phyloP scores from a whole-genome alignment of 495 filamentous ascomycete species.

The Penicillium samsonianum region DNA sequence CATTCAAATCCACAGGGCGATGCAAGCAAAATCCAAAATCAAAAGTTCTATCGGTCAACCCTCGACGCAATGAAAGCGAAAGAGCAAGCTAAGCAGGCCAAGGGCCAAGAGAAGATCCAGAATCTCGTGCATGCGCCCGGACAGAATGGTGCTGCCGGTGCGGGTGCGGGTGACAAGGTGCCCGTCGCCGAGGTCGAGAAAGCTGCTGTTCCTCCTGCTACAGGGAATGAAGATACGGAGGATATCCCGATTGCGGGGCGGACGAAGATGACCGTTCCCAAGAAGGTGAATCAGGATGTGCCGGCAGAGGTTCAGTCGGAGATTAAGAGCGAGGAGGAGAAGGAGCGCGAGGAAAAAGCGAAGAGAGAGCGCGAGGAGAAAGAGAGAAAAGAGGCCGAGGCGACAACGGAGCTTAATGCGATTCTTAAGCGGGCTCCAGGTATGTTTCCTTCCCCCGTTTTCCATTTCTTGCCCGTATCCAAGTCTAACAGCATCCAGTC shows the following conservation, averaged over 20 bases:
- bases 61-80: slow-evolving; percentile 50
- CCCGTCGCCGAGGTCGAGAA: slow-evolving; percentile 55
- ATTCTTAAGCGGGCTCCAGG: slow-evolving; percentile 82
- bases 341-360: slow-evolving; percentile 22
- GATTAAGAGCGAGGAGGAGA: slow-evolving; percentile 22
- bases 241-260: slow-evolving; percentile 65
- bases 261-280: slow-evolving; percentile 58
- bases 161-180: slow-evolving; percentile 11
- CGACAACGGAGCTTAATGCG: slow-evolving; percentile 62
- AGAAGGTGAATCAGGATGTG: slow-evolving; percentile 34
- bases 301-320: background rate
- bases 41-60: slow-evolving; percentile 53
- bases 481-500: slow-evolving; percentile 52
- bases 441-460: slow-evolving; percentile 43
- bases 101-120: slow-evolving; percentile 30
- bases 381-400: slow-evolving; percentile 31
- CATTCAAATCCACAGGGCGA: slow-evolving; percentile 39
- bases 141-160: slow-evolving; percentile 35
- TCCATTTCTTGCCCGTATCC: background rate
- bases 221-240: slow-evolving; percentile 35
- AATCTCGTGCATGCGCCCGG: slow-evolving; percentile 38
- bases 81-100: slow-evolving; percentile 34
- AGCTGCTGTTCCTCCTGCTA: slow-evolving; percentile 44
- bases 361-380: slow-evolving; percentile 22
- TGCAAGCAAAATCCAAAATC: slow-evolving; percentile 43